Evolutionary conservation across 2,329 filamentous ascomycete species (phyloP), one percentile per base, ranked within the genome.

Genomic region (Fusarium stilboides): DNA sequence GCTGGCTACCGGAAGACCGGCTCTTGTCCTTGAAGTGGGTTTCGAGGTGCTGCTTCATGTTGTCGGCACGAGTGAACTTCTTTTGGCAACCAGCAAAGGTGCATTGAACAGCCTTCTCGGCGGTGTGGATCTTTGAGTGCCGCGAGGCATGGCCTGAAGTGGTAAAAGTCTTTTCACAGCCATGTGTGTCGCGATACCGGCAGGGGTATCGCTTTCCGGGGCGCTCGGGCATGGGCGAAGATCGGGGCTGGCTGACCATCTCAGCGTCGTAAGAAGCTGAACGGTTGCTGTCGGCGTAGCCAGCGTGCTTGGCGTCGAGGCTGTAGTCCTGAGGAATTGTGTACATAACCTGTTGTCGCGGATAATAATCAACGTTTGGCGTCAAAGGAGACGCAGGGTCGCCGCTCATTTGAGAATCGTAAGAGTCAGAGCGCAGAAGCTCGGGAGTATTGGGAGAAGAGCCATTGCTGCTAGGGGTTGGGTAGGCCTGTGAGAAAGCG

Each of bases 101-200:
- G 80, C 88, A 91, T 37, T 85, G 87, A 22, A 93, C 91, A 15
- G 89, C 89, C 82, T 94, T 94, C 80, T 93, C 92, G 49, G 91
- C 91, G 2, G 91, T 93, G 82, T 95, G 92, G 75, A 94, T 94
- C 79, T 94, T 94, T 62, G 92, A 92, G 78, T 95, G 92, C 40
- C 92, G 89, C 43, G 92, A 93, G n/a, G 93, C 92, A 74, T 95
- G 92, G 43, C 92, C 92, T 0, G 92, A 94, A 4, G 92, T 95
- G 61, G 92, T 94, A 77, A 95, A 95, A 13, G 89, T 93, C 82
- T 94, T 93, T 74, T 87, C 88, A 81, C 92, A 95, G 40, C 88
- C 87, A 72, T 89, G 91, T 52, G 86, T 87, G 67, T 93, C 91
- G 34, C 89, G 88, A 76, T 91, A 91, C 24, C 91, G 90, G 77